A percentile compares a stretch with the other conserved stretches of the same genome.
Conservation (phyloP, 2,329 filamentous ascomycete genomes). For the Trichoderma sp. region DNA sequence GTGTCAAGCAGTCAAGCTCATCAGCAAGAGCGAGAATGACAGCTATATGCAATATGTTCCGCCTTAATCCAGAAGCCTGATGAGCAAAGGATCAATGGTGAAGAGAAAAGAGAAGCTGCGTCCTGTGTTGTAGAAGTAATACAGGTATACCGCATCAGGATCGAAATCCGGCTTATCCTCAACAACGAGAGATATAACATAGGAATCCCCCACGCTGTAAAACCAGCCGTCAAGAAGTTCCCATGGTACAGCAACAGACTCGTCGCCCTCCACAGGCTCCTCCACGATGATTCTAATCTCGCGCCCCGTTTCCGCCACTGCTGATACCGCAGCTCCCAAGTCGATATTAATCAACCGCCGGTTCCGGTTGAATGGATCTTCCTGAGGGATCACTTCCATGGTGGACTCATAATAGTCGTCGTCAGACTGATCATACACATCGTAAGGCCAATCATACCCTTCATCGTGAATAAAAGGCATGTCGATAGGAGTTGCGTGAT, state of each 20-base stretch:
- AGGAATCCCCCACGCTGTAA: neutral
- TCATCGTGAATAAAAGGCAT: no score
- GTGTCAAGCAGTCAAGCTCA: neutral
- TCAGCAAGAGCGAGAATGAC: neutral
- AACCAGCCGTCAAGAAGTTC: neutral
- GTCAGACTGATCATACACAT: no score
- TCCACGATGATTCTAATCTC: neutral
- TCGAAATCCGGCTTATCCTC: neutral
- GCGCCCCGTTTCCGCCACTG: neutral
- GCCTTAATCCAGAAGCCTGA: neutral
- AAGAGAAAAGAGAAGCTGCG: neutral
- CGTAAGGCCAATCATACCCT: no score
- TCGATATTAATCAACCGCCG: neutral
- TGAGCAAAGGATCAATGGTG: neutral
- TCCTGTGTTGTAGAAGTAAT: no score
- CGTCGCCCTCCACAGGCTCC: neutral
- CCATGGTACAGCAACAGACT: neutral
- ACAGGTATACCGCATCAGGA: no score
- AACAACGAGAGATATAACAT: neutral
- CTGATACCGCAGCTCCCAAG: neutral
- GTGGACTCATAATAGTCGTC: neutral
- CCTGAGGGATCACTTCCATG: neutral
- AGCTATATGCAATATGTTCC: neutral
- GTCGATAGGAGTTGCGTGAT: neutral
- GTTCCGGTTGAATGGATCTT: neutral